Percentiles rank a stretch among this genome's conserved stretches.
phyloP scores from a whole-genome alignment of 78 protist species.

The Monosiga brevicollis region DNA sequence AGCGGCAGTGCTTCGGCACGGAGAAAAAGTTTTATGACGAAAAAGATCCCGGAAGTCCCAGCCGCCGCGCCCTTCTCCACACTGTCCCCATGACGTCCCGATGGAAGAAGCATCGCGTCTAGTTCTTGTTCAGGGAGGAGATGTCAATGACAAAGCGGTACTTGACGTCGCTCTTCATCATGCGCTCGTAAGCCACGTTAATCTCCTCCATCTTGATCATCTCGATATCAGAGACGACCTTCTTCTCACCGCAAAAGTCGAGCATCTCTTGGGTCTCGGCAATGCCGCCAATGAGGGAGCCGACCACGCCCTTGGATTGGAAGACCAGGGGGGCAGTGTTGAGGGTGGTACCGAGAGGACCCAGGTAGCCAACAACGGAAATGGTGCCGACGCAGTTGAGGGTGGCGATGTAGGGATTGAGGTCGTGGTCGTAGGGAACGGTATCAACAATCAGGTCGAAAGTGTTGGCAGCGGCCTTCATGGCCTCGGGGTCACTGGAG shows the following conservation, averaged over 20 bases:
- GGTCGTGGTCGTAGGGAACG: constrained; percentile 10
- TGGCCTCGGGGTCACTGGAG: constrained; percentile 2
- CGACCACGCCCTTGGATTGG: neutral
- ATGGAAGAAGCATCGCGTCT: too few relatives aligned
- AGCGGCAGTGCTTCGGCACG: too few relatives aligned
- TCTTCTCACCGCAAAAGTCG: constrained; percentile 19
- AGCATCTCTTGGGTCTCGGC: constrained; percentile 31
- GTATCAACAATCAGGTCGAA: constrained; percentile 19
- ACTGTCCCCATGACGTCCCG: too few relatives aligned
- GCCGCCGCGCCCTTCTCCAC: too few relatives aligned
- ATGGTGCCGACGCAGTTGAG: neutral
- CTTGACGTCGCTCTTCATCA: neutral
- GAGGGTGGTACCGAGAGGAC: too few relatives aligned
- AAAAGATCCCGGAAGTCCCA: too few relatives aligned
- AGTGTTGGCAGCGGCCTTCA: neutral
- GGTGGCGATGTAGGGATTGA: neutral
- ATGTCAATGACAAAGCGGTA: constrained; percentile 16
- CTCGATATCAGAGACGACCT: constrained; percentile 15
- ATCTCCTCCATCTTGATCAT: constrained; percentile 13
- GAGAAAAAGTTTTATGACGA: too few relatives aligned
- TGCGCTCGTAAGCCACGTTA: constrained; percentile 12
- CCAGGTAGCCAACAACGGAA: neutral
- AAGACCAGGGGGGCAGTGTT: neutral
- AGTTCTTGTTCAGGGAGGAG: too few relatives aligned
- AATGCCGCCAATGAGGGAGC: constrained; percentile 26